Conservation (phyloP, 495 filamentous ascomycete species). For the Sordaria brevicollis region DNA sequence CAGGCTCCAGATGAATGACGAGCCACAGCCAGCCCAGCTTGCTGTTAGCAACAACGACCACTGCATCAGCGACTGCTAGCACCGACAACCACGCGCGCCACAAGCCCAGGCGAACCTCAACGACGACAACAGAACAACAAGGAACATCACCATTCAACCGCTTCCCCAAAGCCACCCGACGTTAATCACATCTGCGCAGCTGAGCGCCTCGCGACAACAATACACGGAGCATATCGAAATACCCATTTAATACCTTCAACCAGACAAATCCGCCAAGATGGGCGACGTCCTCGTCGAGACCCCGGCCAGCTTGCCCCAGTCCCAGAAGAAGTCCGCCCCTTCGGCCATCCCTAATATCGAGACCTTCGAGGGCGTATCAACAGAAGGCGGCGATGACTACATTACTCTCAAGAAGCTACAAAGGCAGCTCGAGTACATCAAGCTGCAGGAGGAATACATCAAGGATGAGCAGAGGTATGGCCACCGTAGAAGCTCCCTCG, state of each 20-base stretch:
- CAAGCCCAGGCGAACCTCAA: conserved; percentile 18
- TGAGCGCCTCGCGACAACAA: neutral
- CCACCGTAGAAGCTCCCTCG: neutral
- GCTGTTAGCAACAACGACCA: conserved; percentile 8
- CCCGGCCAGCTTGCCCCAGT: conserved; percentile 57
- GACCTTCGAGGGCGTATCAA: conserved; percentile 66
- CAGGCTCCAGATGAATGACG: conserved; percentile 24
- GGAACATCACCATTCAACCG: conserved; percentile 16
- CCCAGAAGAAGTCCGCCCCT: conserved; percentile 68
- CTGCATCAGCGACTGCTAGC: neutral
- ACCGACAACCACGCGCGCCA: conserved; percentile 15
- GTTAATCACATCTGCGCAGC: neutral
- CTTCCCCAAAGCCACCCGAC: neutral
- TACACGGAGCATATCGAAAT: neutral
- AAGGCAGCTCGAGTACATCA: conserved; percentile 95
- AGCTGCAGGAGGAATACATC: conserved; percentile 98
- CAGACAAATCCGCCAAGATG: conserved; percentile 41
- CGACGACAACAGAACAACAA: conserved; percentile 6
- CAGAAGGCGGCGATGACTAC: conserved; percentile 86
- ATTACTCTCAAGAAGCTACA: conserved; percentile 90
- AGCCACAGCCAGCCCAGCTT: conserved; percentile 4
- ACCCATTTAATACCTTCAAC: neutral
- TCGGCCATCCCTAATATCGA: conserved; percentile 86
- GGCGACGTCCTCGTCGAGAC: conserved; percentile 77
- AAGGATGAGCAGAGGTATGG: conserved; percentile 94